These are phyloP conservation scores for Fusarium aywerte DNA, from an alignment of 2,329 filamentous ascomycete species.

Conservation along the genomic window DNA sequence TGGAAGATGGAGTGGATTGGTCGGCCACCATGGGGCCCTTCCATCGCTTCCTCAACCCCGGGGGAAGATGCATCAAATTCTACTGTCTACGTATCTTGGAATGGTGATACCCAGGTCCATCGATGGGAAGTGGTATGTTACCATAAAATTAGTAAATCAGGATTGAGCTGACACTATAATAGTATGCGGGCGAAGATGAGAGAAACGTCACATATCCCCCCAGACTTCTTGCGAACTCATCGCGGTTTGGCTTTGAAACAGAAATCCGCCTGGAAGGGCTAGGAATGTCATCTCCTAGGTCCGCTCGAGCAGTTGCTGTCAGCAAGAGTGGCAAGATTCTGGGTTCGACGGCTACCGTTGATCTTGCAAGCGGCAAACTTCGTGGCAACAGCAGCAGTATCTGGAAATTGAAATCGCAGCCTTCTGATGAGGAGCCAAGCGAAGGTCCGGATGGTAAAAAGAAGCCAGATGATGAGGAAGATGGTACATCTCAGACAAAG, in stretches of 20 bases:
- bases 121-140: conserved; percentile 41
- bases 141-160: not conserved
- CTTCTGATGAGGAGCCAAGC: conserved; percentile 1
- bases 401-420: conserved; percentile 20
- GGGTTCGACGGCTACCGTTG: conserved; percentile 34
- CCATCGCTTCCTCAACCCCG: conserved; percentile 30
- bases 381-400: conserved; percentile 40
- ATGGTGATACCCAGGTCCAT: conserved; percentile 42
- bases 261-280: conserved; percentile 18
- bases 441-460: not conserved
- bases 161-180: not conserved
- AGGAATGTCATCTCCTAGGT: conserved; percentile 3
- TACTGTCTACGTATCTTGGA: conserved; percentile 45
- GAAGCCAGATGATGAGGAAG: conserved; percentile 14
- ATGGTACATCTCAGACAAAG: conserved; percentile 16
- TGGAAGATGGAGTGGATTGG: conserved; percentile 46
- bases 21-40: conserved; percentile 42
- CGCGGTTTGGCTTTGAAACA: conserved; percentile 39
- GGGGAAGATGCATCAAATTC: conserved; percentile 17
- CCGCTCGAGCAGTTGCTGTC: conserved; percentile 33
- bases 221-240: conserved; percentile 33
- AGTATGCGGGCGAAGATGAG: conserved; percentile 36
- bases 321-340: conserved; percentile 33
- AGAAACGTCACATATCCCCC: conserved; percentile 27
- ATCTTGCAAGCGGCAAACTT: conserved; percentile 34